Base-by-base conservation (phyloP, 495 filamentous ascomycete species). In the Aspergillus carlsbadensis region DNA sequence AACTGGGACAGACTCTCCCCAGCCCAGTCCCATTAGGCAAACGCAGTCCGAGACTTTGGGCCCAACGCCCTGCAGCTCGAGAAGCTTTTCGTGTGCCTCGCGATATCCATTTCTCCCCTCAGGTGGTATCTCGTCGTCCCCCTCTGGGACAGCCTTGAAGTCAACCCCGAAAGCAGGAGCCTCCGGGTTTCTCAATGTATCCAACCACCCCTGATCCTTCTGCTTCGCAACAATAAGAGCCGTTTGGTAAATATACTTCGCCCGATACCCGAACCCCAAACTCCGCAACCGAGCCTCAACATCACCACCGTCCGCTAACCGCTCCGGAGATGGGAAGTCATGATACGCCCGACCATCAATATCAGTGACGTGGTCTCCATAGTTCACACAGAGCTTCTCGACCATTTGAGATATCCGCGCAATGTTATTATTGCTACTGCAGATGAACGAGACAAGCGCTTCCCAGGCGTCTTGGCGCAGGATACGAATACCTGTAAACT, bases 361-460 rank as follows among this genome's bases (percentile, higher is more conserved):
- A 48, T 84, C 81, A 13, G 84, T 90, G 34, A 98, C 77, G 17
- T 87, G 73, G 0, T 85, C 81, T 0, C 94, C 94, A 63, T 96
- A 98, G 60, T 95, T 80, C 14, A 81, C 53, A 67, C 94, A 98
- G 7, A 99, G 78, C 61, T 96, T 98, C 54, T 92, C 84, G 18
- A 97, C 90, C 94, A 99, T 98, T 67, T 92, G 88, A 11, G 88
- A 90, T 62, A 99, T 99, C 22, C 94, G 86, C 5, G 83, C 78
- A 54, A 99, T 99, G 66, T 99, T 96, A 71, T 99, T 99, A 72
- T 99, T 99, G 72, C 90, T 95, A 69, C 92, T 96, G 79, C 94
- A 98, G 53, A 99, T 97, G 68, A 99, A 99, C 29, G 86, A 86
- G 13, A 99, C 77, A 3, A 99, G 76, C 5, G 95, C 86, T 71